Evolutionary conservation across 2,329 filamentous ascomycete genomes (phyloP).

Genomic region (Penicillium sp.): DNA sequence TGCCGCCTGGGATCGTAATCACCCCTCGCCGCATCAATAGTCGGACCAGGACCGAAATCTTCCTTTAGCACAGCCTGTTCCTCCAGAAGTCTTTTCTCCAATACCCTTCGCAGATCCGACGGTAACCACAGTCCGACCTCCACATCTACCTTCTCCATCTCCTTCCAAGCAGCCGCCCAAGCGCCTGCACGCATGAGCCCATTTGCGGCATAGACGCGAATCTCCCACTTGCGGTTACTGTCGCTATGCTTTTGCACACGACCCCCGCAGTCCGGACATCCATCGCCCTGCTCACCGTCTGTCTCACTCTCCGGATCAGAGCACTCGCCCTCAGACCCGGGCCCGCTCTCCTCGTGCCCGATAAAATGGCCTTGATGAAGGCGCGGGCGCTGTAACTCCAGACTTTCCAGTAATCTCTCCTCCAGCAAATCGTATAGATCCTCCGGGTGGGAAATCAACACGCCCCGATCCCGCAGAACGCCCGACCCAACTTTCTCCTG

Average conservation of each 20-base stretch:
- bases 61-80: constrained; percentile 38
- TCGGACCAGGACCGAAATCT: constrained; percentile 10
- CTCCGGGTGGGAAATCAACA: constrained; percentile 66
- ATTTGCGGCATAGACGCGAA: constrained; percentile 94
- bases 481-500: constrained; percentile 58
- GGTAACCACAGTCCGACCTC: constrained; percentile 77
- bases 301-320: constrained; percentile 40
- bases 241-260: constrained; percentile 51
- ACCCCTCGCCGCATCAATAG: not conserved
- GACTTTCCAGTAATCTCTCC: constrained; percentile 63
- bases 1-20: constrained; percentile 6
- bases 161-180: constrained; percentile 91
- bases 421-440: constrained; percentile 67
- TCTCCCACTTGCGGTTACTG: constrained; percentile 59
- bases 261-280: constrained; percentile 57
- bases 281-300: constrained; percentile 43
- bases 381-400: constrained; percentile 60
- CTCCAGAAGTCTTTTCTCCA: constrained; percentile 52
- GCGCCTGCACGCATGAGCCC: constrained; percentile 89
- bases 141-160: constrained; percentile 98
- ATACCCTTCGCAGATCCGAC: constrained; percentile 53
- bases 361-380: constrained; percentile 65
- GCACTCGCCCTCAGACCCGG: constrained; percentile 29
- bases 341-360: constrained; percentile 35
- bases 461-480: constrained; percentile 60